Evolutionary conservation across 345 rosid genomes (phyloP).

Genomic region (Noccaea bulbosa): DNA sequence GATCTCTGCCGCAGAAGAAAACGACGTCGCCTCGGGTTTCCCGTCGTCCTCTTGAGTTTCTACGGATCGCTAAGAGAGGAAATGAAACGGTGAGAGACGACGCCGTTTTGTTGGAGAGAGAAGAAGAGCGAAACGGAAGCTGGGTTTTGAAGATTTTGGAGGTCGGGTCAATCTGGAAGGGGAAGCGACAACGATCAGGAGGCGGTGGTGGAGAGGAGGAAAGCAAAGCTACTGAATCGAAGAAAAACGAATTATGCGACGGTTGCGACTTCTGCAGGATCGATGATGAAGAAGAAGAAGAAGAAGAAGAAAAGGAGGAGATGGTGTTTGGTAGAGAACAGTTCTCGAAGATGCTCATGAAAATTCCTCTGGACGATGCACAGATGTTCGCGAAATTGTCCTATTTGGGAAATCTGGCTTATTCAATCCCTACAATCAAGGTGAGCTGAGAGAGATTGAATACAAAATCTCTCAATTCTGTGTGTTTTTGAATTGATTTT

Average conservation of each 20-base stretch:
- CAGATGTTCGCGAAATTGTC: conserved; percentile 80
- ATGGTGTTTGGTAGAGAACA: conserved; percentile 65
- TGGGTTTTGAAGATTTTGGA: conserved; percentile 95
- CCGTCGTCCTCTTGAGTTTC: conserved; percentile 57
- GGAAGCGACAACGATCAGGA: conserved; percentile 42
- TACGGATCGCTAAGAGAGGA: conserved; percentile 51
- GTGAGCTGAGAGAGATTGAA: conserved; percentile 35
- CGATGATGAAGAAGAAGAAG: conserved; percentile 48
- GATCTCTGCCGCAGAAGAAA: conserved; percentile 37
- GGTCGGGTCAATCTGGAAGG: conserved; percentile 66
- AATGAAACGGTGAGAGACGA: conserved; percentile 47
- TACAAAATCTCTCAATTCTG: background rate
- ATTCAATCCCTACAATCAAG: conserved; percentile 75
- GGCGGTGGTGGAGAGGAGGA: conserved; percentile 38
- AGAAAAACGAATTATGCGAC: conserved; percentile 24
- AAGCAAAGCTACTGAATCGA: conserved; percentile 12
- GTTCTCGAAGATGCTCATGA: conserved; percentile 70
- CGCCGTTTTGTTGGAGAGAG: conserved; percentile 56
- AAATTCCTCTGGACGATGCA: conserved; percentile 69
- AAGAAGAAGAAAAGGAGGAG: conserved; percentile 46
- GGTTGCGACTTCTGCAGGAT: conserved; percentile 60
- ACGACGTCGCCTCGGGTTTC: conserved; percentile 51
- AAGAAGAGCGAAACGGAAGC: conserved; percentile 51
- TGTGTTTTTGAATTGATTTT: conserved; percentile 14
- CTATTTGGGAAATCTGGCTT: conserved; percentile 77